Percentiles rank a stretch among this genome's conserved stretches.
Evolutionary conservation across 345 rosid species (phyloP).

Genomic region (Jatropha curcas): DNA sequence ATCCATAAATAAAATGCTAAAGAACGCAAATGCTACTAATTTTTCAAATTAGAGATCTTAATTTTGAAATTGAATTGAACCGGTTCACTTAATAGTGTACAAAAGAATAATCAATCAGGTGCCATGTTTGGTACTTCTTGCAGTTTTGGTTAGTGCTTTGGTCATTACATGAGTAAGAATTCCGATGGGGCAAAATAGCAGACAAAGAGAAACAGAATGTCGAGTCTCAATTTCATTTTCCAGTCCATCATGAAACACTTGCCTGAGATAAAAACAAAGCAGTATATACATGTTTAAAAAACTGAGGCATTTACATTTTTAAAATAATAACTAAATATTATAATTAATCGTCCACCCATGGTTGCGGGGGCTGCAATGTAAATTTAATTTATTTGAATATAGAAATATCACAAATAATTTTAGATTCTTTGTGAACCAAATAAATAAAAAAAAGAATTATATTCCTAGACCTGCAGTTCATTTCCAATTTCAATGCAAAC

Average conservation of each 20-base stretch:
- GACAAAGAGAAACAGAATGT: slow-evolving; percentile 86
- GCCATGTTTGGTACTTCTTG: slow-evolving; percentile 21
- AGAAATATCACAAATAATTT: no score
- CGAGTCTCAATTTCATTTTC: slow-evolving; percentile 78
- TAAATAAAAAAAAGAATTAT: no score
- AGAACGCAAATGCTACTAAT: neutral
- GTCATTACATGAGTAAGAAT: slow-evolving; percentile 65
- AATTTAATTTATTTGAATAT: no score
- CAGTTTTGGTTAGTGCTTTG: slow-evolving; percentile 51
- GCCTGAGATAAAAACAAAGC: slow-evolving; percentile 46
- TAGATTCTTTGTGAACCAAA: no score
- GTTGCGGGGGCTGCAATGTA: no score
- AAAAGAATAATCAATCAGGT: neutral
- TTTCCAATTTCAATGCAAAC: no score
- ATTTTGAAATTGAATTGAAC: neutral
- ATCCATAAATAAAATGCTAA: neutral
- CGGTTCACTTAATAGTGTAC: neutral
- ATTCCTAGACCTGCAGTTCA: no score
- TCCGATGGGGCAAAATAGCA: slow-evolving; percentile 86
- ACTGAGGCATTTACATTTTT: no score
- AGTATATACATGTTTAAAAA: neutral
- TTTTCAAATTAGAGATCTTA: slow-evolving; percentile 2
- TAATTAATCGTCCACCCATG: no score
- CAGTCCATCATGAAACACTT: slow-evolving; percentile 78
- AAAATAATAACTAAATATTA: no score